Base-by-base conservation (phyloP, 768 basidiomycete genomes). In the Pisolithus sp. region DNA sequence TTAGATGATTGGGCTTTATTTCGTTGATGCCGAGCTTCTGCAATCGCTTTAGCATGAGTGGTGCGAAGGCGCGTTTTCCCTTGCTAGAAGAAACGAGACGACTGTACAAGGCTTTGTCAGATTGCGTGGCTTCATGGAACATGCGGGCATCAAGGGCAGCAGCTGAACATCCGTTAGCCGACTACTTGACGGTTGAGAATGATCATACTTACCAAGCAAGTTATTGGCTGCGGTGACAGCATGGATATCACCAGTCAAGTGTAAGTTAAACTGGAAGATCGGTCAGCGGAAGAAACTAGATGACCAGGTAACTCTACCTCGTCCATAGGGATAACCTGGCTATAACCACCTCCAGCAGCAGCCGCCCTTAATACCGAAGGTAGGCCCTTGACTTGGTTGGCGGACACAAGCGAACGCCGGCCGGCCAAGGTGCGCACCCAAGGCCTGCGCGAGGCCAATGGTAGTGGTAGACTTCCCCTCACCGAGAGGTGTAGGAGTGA, bases 361-460 rank as follows among this genome's bases (percentile, higher is more conserved):
- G n/a, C 95, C 96, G 59, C 95, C 95, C 71, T 99, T 99, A 76
- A 99, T 96, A 59, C 95, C 95, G 66, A 98, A 99, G 0, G 95
- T 98, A 31, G 95, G 95, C 12, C 96, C 95, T 70, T 99, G 95
- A 72, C 92, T 93, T 4, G 96, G 96, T 66, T 99, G 96, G 50
- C 95, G 86, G 21, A 98, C 93, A 67, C 93, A 96, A 43, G 96
- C 95, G 68, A 96, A 97, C 9, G 93, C 80, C 30, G 91, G 86
- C 50, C 94, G 91, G 53, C 85, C 85, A 34, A 97, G 81, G 67
- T 96, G 93, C 43, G 94, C 96, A 40, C 93, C 93, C 53, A 99
- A 78, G 30, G 95, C 95, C 66, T 99, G 95, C 8, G 93, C 92
- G 49, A 99, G 78, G 65, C 95, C 95, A 57, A 97, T 92, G 12